Base-by-base conservation (phyloP, 345 rosid genomes). In the Boechera stricta region DNA sequence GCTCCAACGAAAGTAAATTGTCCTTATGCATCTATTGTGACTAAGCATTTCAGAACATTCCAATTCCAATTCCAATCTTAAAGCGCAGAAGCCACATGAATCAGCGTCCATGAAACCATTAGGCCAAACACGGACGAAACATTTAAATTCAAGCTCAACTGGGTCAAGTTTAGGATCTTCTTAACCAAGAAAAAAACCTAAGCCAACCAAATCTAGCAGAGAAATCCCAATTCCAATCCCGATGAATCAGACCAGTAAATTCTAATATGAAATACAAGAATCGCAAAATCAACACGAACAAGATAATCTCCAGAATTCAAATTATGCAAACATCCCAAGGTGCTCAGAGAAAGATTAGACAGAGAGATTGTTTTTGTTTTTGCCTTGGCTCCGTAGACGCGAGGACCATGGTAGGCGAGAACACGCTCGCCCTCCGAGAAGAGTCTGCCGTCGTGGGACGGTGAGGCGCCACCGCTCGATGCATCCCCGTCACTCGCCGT, bases 311-410 rank as follows among this genome's bases (percentile, higher is more conserved):
- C 42, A 67, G 59, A 16, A 49, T 59, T 45, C 74, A 38, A 56
- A 70, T 71, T 26, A 44, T 33, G 44, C 57, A 7, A 54, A 32
- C 18, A 42, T 33, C 55, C 42, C 1, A 10, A 2, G 38, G 4
- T 21, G 31, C 29, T 64, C 10, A 26, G 42, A 57, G 39, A 75
- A 68, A 11, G n/a, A 2, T 2, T 7, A 2, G 74, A 28, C 32
- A 35, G 26, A 21, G 42, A 48, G 39, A 58, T 61, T 9, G 13
- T 29, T 26, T 1, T 2, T 38, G 0, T 6, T 3, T 15, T 66
- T 85, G 84, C 99, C 98, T 95, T 95, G 76, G 99, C 98, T 78
- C 91, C 94, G 81, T 92, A 95, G 85, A 95, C 87, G 84, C 97
- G 89, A 78, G 97, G 97, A 45, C 97, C 98, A 81, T 92, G 98